phyloP scores from a whole-genome alignment of 139 green algal genomes.

The Chlorella sp. region DNA sequence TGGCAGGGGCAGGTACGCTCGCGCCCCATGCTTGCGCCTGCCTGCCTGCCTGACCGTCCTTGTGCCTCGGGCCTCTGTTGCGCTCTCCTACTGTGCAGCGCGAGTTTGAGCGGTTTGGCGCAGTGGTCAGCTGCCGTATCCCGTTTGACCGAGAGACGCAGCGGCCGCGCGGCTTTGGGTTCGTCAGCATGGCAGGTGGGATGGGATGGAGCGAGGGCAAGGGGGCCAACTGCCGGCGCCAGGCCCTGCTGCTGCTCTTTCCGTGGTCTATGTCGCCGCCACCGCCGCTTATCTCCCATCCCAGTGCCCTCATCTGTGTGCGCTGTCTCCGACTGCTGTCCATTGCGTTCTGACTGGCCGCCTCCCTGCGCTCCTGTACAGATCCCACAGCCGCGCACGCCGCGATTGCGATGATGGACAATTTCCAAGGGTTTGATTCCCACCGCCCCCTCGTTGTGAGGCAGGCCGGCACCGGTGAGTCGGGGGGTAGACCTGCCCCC shows the following conservation, averaged over 20 bases:
- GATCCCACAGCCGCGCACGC: conserved; percentile 12
- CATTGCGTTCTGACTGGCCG: background rate
- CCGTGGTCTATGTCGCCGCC: background rate
- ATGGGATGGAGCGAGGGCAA: background rate
- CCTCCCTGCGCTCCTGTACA: background rate
- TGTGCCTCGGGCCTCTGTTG: no score
- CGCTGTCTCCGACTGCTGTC: background rate
- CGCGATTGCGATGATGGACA: conserved; percentile 38
- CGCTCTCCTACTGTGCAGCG: no score
- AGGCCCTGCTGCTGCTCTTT: no score
- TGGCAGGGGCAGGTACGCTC: no score
- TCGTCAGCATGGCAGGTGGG: conserved; percentile 56
- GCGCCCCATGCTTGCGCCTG: no score
- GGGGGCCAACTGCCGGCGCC: no score
- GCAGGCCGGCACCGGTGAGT: conserved; percentile 30
- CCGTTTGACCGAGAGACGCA: conserved; percentile 50
- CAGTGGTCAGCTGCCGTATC: conserved; percentile 26
- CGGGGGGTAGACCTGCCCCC: background rate
- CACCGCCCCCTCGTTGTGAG: conserved; percentile 28
- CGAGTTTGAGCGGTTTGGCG: conserved; percentile 45
- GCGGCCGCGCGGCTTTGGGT: conserved; percentile 57
- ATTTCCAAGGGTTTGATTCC: conserved; percentile 24
- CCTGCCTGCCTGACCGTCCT: no score
- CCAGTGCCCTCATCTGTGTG: background rate
- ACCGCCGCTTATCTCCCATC: background rate